Conservation (phyloP, 192 early-diverging fungal genomes). For the Funneliformis geosporum region DNA sequence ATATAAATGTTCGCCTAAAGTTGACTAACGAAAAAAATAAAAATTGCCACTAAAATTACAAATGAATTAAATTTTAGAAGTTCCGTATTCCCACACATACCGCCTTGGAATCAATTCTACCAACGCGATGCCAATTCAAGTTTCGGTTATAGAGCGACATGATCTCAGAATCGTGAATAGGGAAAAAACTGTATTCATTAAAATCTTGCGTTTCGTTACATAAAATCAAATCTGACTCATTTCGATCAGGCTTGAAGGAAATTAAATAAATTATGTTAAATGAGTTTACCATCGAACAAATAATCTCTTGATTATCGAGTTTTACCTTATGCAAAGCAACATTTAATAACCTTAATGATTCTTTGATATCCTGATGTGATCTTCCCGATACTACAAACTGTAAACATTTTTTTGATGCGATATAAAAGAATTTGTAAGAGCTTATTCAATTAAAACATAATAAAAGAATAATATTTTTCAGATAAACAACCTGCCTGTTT, state of each 20-base stretch:
- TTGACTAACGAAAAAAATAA: neutral
- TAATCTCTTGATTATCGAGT: neutral
- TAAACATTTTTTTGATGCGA: neutral
- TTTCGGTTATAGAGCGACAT: slow-evolving; percentile 1
- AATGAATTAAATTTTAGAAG: neutral
- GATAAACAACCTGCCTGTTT: neutral
- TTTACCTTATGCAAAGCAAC: slow-evolving; percentile 6
- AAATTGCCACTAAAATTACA: neutral
- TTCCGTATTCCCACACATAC: neutral
- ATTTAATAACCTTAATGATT: slow-evolving; percentile 8
- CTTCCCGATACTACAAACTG: slow-evolving; percentile 1
- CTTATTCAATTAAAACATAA: neutral
- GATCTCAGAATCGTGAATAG: slow-evolving; percentile 5
- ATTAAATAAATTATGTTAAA: neutral
- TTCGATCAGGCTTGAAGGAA: slow-evolving; percentile 6
- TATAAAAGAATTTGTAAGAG: neutral
- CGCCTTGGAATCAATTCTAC: neutral
- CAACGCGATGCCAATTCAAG: slow-evolving; percentile 9
- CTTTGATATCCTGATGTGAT: neutral
- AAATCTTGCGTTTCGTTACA: neutral
- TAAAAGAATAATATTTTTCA: neutral
- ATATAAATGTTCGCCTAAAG: neutral
- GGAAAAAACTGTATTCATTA: slow-evolving; percentile 8
- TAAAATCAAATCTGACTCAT: slow-evolving; percentile 7
- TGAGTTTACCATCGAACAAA: neutral